Evolutionary conservation across 495 filamentous ascomycete genomes (phyloP).

Genomic region (Eremomyces bilateralis): DNA sequence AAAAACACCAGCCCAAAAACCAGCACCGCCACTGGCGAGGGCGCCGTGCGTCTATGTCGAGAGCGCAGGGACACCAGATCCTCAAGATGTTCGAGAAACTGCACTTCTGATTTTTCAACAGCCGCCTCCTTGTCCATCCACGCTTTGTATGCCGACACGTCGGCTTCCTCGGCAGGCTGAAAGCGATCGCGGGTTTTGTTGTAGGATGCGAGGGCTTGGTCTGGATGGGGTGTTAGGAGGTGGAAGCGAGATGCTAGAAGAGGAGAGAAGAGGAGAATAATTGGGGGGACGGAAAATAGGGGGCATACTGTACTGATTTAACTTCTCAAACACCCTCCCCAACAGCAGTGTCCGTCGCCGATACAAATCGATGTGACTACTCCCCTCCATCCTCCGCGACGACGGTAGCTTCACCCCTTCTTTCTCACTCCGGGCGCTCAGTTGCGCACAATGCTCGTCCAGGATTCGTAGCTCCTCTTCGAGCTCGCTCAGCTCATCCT

Average conservation of each 20-base stretch:
- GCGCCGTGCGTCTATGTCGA: no score
- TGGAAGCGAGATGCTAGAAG: background rate
- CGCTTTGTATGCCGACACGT: conserved; percentile 39
- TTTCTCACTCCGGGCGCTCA: conserved; percentile 27
- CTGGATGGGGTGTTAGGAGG: conserved; percentile 22
- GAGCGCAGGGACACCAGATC: conserved; percentile 38
- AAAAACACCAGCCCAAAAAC: no score
- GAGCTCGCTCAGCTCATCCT: conserved; percentile 65
- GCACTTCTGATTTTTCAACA: conserved; percentile 41
- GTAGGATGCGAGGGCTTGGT: conserved; percentile 45
- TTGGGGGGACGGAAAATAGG: background rate
- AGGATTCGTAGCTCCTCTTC: conserved; percentile 52
- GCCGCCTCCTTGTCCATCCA: conserved; percentile 43
- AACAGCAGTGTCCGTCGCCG: conserved; percentile 50
- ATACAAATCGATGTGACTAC: no score
- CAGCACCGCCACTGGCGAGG: no score
- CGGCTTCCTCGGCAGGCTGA: conserved; percentile 28
- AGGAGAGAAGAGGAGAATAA: conserved; percentile 1
- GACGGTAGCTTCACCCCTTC: conserved; percentile 44
- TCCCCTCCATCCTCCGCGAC: conserved; percentile 34
- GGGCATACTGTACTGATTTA: conserved; percentile 63
- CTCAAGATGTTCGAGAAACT: conserved; percentile 39
- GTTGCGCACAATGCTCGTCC: conserved; percentile 48
- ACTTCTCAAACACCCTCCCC: conserved; percentile 46
- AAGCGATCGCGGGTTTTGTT: conserved; percentile 34